phyloP scores from a whole-genome alignment of 805 yeast species.

The Starmerella sirachaensis region DNA sequence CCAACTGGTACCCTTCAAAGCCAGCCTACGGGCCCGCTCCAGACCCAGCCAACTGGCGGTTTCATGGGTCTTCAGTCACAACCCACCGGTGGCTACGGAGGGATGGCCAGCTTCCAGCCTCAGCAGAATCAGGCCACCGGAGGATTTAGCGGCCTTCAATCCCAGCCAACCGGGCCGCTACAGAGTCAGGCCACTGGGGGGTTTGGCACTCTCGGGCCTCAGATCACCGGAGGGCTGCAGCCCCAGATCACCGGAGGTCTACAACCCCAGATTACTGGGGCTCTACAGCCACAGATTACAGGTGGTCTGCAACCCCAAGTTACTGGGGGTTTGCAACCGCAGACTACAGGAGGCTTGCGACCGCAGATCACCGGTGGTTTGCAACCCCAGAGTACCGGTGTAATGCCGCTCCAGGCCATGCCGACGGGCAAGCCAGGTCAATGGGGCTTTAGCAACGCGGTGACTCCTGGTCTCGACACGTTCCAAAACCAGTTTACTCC shows the following conservation, averaged over 20 bases:
- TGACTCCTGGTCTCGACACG: conserved; percentile 56
- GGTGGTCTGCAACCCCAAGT: conserved; percentile 19
- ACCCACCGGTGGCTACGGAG: conserved; percentile 10
- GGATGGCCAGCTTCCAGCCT: conserved; percentile 16
- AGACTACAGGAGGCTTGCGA: conserved; percentile 27
- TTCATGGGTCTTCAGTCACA: conserved; percentile 5
- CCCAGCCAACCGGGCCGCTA: conserved; percentile 28
- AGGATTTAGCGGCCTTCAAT: conserved; percentile 23
- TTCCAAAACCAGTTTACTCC: conserved; percentile 61
- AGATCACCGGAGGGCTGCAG: conserved; percentile 24
- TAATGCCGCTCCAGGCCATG: conserved; percentile 28
- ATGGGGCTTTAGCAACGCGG: conserved; percentile 69
- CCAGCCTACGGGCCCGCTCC: conserved; percentile 14
- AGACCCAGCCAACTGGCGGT: conserved; percentile 14
- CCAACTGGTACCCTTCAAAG: conserved; percentile 8
- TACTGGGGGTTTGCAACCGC: conserved; percentile 20
- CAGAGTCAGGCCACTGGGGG: conserved; percentile 33
- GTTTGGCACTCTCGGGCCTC: conserved; percentile 22
- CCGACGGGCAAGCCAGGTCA: conserved; percentile 61
- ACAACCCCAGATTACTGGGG: conserved; percentile 60
- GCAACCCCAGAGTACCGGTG: conserved; percentile 24
- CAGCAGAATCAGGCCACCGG: conserved; percentile 33
- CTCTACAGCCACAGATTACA: conserved; percentile 20
- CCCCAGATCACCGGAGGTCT: conserved; percentile 13
- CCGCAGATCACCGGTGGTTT: conserved; percentile 55